A percentile compares a stretch with the other conserved stretches of the same genome.
Evolutionary conservation across 2,329 filamentous ascomycete species (phyloP).

Genomic region (Pseudogymnoascus sp.): DNA sequence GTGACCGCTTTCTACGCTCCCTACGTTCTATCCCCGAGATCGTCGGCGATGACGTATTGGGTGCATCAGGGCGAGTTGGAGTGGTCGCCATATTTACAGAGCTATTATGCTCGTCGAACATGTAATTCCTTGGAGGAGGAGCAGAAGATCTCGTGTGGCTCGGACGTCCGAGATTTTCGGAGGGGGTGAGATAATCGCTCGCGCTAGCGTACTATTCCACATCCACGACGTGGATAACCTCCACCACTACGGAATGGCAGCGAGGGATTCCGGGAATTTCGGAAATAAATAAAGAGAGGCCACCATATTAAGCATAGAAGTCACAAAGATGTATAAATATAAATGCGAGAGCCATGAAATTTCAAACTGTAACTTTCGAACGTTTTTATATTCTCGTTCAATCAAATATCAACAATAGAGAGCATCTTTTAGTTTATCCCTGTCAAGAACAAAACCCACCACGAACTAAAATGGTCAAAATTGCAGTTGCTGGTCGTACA

Average conservation of each 20-base stretch:
- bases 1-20: constrained; percentile 16
- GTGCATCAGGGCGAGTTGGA: background rate
- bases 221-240: background rate
- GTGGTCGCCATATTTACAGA: background rate
- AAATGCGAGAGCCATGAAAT: background rate
- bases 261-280: background rate
- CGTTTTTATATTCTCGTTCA: no score
- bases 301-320: background rate
- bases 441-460: background rate
- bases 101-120: background rate
- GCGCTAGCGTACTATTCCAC: background rate
- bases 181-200: background rate
- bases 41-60: background rate
- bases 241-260: background rate
- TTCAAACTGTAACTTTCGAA: background rate
- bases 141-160: background rate
- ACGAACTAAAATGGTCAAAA: background rate
- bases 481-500: background rate
- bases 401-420: background rate
- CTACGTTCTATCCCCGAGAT: background rate
- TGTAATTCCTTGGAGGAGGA: background rate
- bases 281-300: background rate
- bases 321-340: background rate
- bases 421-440: background rate
- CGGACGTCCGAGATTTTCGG: constrained; percentile 3